Evolutionary conservation across 306 rosid genomes (phyloP).

Genomic region (Bauhinia variegata): DNA sequence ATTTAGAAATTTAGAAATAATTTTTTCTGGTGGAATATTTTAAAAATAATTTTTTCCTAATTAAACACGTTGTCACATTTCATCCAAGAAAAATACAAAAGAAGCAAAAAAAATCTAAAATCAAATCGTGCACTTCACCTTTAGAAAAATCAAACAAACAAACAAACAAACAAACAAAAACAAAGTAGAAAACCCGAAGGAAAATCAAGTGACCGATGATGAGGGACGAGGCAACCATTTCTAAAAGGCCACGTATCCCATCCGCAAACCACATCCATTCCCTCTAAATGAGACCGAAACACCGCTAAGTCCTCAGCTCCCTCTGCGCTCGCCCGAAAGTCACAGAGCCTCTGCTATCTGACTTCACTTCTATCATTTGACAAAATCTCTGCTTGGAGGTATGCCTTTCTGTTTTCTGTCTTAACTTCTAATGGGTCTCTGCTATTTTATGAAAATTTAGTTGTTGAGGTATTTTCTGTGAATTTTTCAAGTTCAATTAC

Average conservation of each 20-base stretch:
- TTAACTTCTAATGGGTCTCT: conserved; percentile 10
- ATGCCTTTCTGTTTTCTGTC: conserved; percentile 5
- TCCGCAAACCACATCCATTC: conserved; percentile 64
- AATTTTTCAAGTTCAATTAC: background rate
- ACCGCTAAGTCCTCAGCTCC: conserved; percentile 4
- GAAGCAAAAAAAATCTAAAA: no score
- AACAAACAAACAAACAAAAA: no score
- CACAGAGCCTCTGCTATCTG: conserved; percentile 14
- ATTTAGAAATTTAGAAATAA: no score
- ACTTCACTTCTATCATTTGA: background rate
- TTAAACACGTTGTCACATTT: no score
- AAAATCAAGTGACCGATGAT: conserved; percentile 30
- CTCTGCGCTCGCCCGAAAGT: conserved; percentile 29
- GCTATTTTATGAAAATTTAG: background rate
- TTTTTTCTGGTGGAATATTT: no score
- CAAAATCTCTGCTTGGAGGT: conserved; percentile 42
- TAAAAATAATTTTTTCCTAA: no score
- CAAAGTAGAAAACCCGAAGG: background rate
- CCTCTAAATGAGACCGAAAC: conserved; percentile 35
- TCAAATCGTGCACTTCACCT: no score
- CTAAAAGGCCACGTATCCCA: conserved; percentile 61
- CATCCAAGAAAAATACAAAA: no score
- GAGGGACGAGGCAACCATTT: conserved; percentile 34
- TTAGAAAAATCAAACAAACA: no score
- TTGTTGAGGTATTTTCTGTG: background rate